A percentile compares a stretch with the other conserved stretches of the same genome.
Conservation (phyloP, 495 filamentous ascomycete genomes). For the Penicillium mononematosum region DNA sequence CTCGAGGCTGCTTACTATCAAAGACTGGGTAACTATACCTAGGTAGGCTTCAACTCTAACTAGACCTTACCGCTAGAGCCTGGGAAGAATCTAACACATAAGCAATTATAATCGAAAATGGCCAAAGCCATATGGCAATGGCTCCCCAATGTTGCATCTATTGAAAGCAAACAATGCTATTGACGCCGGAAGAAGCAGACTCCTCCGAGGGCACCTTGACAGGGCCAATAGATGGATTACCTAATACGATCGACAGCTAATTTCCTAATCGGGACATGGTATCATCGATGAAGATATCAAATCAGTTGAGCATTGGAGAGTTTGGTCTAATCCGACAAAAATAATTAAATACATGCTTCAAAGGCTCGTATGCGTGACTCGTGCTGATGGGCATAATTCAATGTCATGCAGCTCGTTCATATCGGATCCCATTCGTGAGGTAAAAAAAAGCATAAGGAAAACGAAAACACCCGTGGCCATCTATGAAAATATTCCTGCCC, state of each 20-base stretch:
- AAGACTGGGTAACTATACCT: constrained; percentile 1
- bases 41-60: constrained; percentile 5
- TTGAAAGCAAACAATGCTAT: constrained; percentile 1
- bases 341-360: constrained; percentile 17
- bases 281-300: neutral
- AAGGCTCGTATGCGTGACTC: constrained; percentile 16
- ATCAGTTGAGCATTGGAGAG: neutral
- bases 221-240: neutral
- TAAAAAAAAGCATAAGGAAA: constrained; percentile 20
- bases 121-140: neutral
- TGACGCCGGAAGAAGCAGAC: neutral
- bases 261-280: constrained; percentile 8
- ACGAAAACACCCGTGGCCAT: constrained; percentile 26
- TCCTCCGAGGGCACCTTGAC: too few species aligned
- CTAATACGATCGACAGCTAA: constrained; percentile 1
- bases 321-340: neutral
- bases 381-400: constrained; percentile 17
- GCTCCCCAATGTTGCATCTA: neutral
- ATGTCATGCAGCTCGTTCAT: constrained; percentile 15
- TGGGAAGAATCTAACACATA: neutral
- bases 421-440: constrained; percentile 4
- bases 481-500: constrained; percentile 18
- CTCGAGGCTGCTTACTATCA: neutral
- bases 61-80: neutral
- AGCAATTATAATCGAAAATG: neutral